Evolutionary conservation across 495 filamentous ascomycete genomes (phyloP), one percentile per base, ranked within the genome.

Genomic region (Penicillium longicatenatum): DNA sequence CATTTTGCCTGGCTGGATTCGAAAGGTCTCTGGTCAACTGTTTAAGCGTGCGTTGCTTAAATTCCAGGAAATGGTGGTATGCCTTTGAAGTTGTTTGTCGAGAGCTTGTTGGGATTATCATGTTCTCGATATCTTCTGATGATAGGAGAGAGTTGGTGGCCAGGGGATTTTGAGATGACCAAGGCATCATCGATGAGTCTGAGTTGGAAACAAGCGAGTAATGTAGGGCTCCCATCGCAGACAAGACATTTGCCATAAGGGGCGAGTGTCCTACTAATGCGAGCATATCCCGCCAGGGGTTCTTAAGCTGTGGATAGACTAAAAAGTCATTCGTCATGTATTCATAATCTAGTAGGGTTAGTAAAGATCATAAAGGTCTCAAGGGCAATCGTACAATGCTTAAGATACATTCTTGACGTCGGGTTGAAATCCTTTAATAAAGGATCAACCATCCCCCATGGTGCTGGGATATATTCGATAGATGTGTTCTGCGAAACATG

Each of bases 151-250:
- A 59, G 11, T 66, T 58, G 8, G 52, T 55, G n/a, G 61, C 30
- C 0, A 57, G 30, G 4, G 58, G 44, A n/a, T 61, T 65, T 44
- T 69, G 61, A 12, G 66, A 63, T 11, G 70, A 69, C 73, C 75
- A 78, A 29, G 75, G 72, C 58, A 69, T 70, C 5, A 63, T 62
- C 14, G 72, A 66, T 9, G 67, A 70, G 51, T 78, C 73, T 3
- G 65, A 68, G 9, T 69, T 69, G 11, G 70, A 69, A 11, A 71
- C 30, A 10, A 78, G 67, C 5, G 75, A 70, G 55, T 70, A 76
- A 57, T 79, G 75, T 46, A 79, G 53, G 29, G 77, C 77, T 3
- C 77, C 75, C 53, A 73, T 72, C 0, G 77, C 73, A 24, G 73
- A 67, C 35, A 79, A 60, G 11, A 69, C 66, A 44, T 74, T 57